Base-by-base conservation (phyloP, 2,329 filamentous ascomycete species). In the Didymella keratinophila region DNA sequence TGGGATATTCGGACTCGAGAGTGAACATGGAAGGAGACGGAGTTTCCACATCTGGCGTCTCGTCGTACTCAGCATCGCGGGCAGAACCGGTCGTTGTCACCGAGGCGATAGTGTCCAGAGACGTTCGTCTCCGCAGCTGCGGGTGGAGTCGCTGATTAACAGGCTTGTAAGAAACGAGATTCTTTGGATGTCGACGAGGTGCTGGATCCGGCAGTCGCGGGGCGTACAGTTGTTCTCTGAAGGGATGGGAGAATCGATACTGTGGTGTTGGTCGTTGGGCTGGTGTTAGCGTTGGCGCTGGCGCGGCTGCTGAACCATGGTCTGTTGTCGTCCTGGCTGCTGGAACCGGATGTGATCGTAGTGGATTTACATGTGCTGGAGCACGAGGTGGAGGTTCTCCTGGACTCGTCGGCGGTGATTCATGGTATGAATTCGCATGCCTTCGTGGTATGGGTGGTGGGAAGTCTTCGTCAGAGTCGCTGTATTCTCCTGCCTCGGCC, bases 101-200 rank as follows among this genome's bases (percentile, higher is more conserved):
- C 2, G 70, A 74, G 16, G 66, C 65, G 48, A 75, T 75, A 4
- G 72, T 75, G 48, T 75, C 72, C 23, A 74, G 52, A 1, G 72
- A 74, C 8, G 70, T 72, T 52, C 68, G 68, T 49, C 61, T 62
- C 5, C 65, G 57, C 20, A 73, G 45, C 36, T 63, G 64, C 9
- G 60, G 60, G 18, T 68, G 68, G 16, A 72, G 51, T 28, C 64
- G 67, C 56, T 58, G 64, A 41, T 68, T 67, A 46, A 54, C 44
- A 3, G 59, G 55, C 27, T 63, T 65, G 18, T 68, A 69, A 0
- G 69, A 69, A 18, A 61, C 57, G 30, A 67, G 65, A 45, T 58
- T 64, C 37, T 63, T 41, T 45, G 66, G 60, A 45, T 34, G 61
- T 50, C 41, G 57, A 52, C 56, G 66, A 45, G 63, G 63, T 39